Percentiles rank a stretch among this genome's conserved stretches.
Conservation (phyloP, 306 rosid genomes). For the Lablab purpureus region DNA sequence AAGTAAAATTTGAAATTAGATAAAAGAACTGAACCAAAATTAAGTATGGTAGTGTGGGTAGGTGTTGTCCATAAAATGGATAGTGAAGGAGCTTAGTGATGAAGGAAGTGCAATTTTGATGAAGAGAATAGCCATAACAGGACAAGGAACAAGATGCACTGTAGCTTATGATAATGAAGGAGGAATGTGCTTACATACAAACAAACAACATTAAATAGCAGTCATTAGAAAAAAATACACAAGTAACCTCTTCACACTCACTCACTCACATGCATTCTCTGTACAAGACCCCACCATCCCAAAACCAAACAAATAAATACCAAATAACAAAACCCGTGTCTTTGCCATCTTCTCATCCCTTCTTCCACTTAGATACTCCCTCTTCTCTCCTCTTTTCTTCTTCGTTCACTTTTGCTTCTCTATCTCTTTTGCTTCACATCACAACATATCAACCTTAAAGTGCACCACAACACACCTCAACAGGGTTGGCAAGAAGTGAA, state of each 20-base stretch:
- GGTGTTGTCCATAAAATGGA: background rate
- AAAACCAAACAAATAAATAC: background rate
- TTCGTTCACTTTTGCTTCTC: conserved; percentile 33
- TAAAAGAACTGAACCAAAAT: too few relatives aligned
- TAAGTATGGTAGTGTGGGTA: too few relatives aligned
- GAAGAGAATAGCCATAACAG: background rate
- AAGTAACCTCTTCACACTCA: background rate
- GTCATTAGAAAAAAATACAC: too few relatives aligned
- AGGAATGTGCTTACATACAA: background rate
- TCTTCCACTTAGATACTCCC: conserved; percentile 36
- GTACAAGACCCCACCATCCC: conserved; percentile 43
- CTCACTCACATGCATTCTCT: conserved; percentile 48
- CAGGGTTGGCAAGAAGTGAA: background rate
- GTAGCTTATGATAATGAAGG: background rate
- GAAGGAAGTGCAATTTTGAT: background rate
- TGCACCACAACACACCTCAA: background rate
- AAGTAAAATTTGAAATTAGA: too few relatives aligned
- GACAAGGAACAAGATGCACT: background rate
- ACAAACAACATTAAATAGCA: background rate
- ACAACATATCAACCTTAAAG: background rate
- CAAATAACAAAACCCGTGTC: background rate
- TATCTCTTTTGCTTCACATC: background rate
- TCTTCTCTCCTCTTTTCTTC: background rate
- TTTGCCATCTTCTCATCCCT: background rate
- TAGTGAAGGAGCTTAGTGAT: background rate